Evolutionary conservation across 768 basidiomycete species (phyloP), one percentile per base, ranked within the genome.

Genomic region (Piloderma croceum): DNA sequence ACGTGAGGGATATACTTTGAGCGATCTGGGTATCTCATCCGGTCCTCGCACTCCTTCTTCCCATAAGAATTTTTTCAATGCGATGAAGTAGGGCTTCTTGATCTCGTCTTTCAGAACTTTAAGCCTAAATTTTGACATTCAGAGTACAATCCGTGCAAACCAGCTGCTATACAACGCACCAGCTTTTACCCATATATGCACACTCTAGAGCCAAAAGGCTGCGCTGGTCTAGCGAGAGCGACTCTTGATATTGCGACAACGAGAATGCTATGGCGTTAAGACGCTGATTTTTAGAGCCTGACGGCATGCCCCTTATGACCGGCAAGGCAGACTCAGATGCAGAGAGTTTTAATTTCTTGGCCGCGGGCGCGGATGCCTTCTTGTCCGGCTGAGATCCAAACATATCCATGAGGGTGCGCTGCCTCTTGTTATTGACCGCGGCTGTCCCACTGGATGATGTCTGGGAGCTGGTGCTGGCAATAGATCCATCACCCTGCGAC

Each of bases 1-100:
- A 90, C 91, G 78, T 32, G 79, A 64, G 12, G 92, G 92, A 57
- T 84, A 94, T 24, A 96, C 73, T 53, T 76, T 82, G 42, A 74
- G 59, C 24, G 59, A 52, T 13, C 62, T 60, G 17, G 63, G 53
- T 31, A 58, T 65, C 53, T 79, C 74, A 17, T 73, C 64, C 3
- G 68, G 60, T 20, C 73, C 77, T 44, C 56, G 67, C 10, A 81
- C 75, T 13, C 82, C 83, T 54, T 82, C 75, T 5, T 72, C 62
- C 73, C 75, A 79, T 15, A 90, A 68, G 48, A 79, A 87, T 38
- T 67, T 62, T 59, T 90, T 89, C 41, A 90, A 58, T 19, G 73
- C 54, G 38, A 89, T 60, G 51, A 90, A 90, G 59, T 89, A 90
- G 0, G 83, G 74, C 52, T 86, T 82, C 50, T 69, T 73, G 38